Conservation (phyloP, 352 stramenopile species). For the Chrysophaeum taylorii region DNA sequence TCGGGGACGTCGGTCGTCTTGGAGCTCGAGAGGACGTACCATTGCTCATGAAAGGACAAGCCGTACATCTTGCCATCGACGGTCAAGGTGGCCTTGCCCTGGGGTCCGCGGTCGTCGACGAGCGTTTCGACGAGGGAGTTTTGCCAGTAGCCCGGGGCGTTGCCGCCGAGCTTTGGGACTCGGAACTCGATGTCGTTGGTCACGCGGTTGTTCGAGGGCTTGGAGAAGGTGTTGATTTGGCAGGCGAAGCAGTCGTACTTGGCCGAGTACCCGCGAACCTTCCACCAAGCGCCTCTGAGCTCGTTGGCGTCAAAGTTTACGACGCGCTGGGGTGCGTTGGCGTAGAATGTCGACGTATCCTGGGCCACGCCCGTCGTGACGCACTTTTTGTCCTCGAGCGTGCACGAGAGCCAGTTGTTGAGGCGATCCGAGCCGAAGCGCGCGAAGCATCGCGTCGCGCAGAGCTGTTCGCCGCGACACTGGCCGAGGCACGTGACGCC, state of each 20-base stretch:
- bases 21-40: constrained; percentile 51
- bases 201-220: not conserved
- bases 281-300: constrained; percentile 50
- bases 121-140: not conserved
- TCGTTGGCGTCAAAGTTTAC: constrained; percentile 38
- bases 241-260: constrained; percentile 59
- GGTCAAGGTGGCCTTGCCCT: not conserved
- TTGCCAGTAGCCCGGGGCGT: constrained; percentile 44
- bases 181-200: constrained; percentile 44
- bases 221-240: constrained; percentile 50
- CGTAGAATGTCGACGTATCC: constrained; percentile 47
- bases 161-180: constrained; percentile 37
- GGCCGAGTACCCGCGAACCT: constrained; percentile 48
- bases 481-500: constrained; percentile 37
- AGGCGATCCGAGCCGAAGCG: constrained; percentile 45
- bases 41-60: constrained; percentile 51
- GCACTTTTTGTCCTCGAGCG: constrained; percentile 56
- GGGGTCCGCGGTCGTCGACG: not conserved
- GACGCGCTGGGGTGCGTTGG: constrained; percentile 27
- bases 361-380: constrained; percentile 52
- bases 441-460: constrained; percentile 53
- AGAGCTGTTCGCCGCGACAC: constrained; percentile 52
- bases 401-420: constrained; percentile 51
- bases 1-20: constrained; percentile 38
- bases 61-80: constrained; percentile 56